A percentile compares a stretch with the other conserved stretches of the same genome.
These are phyloP conservation scores for Nosema muscidifuracis DNA, from an alignment of 371 early-diverging fungal species.

Conservation along the genomic window DNA sequence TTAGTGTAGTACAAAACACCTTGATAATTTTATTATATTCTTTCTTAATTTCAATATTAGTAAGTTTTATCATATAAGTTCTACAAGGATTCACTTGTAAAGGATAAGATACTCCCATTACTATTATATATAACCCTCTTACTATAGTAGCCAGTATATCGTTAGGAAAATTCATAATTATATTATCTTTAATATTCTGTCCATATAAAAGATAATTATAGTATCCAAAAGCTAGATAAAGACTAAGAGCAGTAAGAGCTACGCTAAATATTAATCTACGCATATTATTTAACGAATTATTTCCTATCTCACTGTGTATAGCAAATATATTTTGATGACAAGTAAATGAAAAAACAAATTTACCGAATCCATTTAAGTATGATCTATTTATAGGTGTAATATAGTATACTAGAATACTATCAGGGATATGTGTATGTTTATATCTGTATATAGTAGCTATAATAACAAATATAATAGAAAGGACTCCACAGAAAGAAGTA, in stretches of 20 bases:
- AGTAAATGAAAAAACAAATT: slow-evolving; percentile 97
- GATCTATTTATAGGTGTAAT: slow-evolving; percentile 63
- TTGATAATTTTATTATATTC: slow-evolving; percentile 10
- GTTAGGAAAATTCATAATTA: slow-evolving; percentile 66
- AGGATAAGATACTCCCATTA: slow-evolving; percentile 86
- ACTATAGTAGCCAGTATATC: slow-evolving; percentile 65
- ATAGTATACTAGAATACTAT: slow-evolving; percentile 52
- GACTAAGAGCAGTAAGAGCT: slow-evolving; percentile 69
- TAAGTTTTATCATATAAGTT: slow-evolving; percentile 76
- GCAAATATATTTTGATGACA: slow-evolving; percentile 77
- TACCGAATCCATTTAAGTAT: slow-evolving; percentile 76
- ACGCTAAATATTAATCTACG: slow-evolving; percentile 59
- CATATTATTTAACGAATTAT: slow-evolving; percentile 53
- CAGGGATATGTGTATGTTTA: slow-evolving; percentile 63
- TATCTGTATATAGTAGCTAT: slow-evolving; percentile 74
- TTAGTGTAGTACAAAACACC: slow-evolving; percentile 42
- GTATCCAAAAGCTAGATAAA: slow-evolving; percentile 80
- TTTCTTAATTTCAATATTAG: slow-evolving; percentile 19
- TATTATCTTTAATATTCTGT: slow-evolving; percentile 72
- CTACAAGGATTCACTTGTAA: slow-evolving; percentile 90
- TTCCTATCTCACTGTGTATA: slow-evolving; percentile 52
- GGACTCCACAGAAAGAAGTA: slow-evolving; percentile 78
- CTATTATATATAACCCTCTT: slow-evolving; percentile 74
- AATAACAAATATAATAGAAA: slow-evolving; percentile 78
- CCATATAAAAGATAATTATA: slow-evolving; percentile 91